phyloP scores from a whole-genome alignment of 1,139 yeast genomes.

The Saccharomyces hybrid region DNA sequence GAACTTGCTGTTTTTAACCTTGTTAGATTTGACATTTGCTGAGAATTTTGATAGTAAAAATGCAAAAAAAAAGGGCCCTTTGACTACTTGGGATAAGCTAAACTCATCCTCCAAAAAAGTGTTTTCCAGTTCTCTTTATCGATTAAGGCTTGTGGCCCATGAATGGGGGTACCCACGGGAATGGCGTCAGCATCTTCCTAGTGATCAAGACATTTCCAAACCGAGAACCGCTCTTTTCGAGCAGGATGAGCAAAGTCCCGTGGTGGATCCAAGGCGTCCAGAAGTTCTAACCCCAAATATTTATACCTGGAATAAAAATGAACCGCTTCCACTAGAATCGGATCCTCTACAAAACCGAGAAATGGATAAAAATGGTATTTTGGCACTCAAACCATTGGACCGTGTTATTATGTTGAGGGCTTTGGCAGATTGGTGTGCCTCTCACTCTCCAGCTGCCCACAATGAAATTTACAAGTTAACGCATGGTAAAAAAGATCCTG shows the following conservation, averaged over 20 bases:
- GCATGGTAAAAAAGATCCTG: slow-evolving; percentile 27
- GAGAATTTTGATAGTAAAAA: slow-evolving; percentile 20
- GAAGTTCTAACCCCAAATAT: slow-evolving; percentile 32
- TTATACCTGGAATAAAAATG: slow-evolving; percentile 19
- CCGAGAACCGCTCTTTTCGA: slow-evolving; percentile 19
- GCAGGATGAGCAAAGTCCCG: slow-evolving; percentile 20
- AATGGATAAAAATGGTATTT: slow-evolving; percentile 40
- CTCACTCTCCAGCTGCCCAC: slow-evolving; percentile 40
- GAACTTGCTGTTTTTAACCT: slow-evolving; percentile 26
- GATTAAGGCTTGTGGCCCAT: slow-evolving; percentile 33
- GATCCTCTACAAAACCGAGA: slow-evolving; percentile 33
- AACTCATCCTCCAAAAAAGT: slow-evolving; percentile 15
- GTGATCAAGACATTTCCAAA: slow-evolving; percentile 10
- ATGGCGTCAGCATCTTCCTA: slow-evolving; percentile 33
- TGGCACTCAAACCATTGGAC: slow-evolving; percentile 40
- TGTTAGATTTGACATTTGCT: slow-evolving; percentile 22
- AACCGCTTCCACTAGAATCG: slow-evolving; percentile 18
- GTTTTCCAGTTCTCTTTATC: slow-evolving; percentile 35
- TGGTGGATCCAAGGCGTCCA: slow-evolving; percentile 37
- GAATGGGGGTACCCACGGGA: slow-evolving; percentile 38
- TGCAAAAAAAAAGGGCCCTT: slow-evolving; percentile 27
- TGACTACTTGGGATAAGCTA: slow-evolving; percentile 12
- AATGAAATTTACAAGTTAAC: slow-evolving; percentile 31
- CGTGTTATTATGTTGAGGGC: slow-evolving; percentile 41
- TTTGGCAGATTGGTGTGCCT: slow-evolving; percentile 43